Base-by-base conservation (phyloP, 345 rosid species). In the Corchorus olitorius region DNA sequence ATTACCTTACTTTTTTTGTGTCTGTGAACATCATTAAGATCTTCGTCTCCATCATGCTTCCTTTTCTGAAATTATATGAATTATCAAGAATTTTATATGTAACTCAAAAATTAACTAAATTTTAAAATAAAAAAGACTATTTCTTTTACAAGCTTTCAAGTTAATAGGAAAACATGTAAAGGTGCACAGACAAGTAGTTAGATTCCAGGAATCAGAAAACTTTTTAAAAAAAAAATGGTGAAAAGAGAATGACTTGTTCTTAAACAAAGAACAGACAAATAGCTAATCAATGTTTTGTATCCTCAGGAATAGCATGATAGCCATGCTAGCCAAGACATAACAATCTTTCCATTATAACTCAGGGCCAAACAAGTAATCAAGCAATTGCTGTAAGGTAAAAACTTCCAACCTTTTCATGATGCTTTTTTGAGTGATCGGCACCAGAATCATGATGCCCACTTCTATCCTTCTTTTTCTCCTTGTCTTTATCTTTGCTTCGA, bases 1-100 rank as follows among this genome's bases (percentile, higher is more conserved):
- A 73, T 86, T 89, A 96, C 99, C 99, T 93, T 91, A 85, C 88
- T 91, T 84, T 96, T 96, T 85, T 93, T 93, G 91, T 89, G 97
- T 84, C 88, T 88, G 73, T 91, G 94, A 79, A 84, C 79, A 55
- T 92, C 98, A 82, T 85, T 96, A 11, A 89, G 82, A 86, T 93
- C 94, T 85, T 96, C 99, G 49, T 92, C 98, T 53, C 97, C 98
- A 68, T 87, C 96, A 56, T 92, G 99, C 87, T 92, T 96, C 87
- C 99, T 87, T 91, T 93, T 96, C 99, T 96, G 93, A 82, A 83
- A 78, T 72, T 35, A 77, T 63, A 72, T 58, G 64, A 81, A 72
- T 20, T 43, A 45, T 14, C 59, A 73, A 58, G 37, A 16, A 35
- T 1, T 19, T 72, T 56, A 39, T 17, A 12, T 19, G 39, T 8